These are phyloP conservation scores for Ophiocytium majus DNA, from an alignment of 352 stramenopile species.

Conservation along the genomic window DNA sequence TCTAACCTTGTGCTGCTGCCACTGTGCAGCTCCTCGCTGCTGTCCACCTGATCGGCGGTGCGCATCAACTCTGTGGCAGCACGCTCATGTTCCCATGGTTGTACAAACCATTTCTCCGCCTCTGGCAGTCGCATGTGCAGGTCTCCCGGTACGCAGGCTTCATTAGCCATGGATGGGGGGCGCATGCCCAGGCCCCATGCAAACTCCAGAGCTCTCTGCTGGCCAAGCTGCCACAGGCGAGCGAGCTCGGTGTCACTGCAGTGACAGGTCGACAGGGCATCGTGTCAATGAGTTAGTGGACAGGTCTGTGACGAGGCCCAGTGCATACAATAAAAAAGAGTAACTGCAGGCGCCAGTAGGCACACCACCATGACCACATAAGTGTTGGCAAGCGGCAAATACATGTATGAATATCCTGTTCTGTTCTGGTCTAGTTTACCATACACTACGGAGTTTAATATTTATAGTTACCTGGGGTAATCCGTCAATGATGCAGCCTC, in stretches of 20 bases:
- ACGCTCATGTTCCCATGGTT: neutral
- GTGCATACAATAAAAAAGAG: neutral
- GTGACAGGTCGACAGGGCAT: neutral
- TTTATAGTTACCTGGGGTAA: neutral
- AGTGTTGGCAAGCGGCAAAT: neutral
- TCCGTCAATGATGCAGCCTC: neutral
- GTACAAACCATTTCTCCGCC: neutral
- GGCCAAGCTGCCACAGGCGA: neutral
- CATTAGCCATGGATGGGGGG: neutral
- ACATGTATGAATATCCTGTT: neutral
- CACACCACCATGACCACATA: neutral
- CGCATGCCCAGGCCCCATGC: neutral
- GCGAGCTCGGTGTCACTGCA: neutral
- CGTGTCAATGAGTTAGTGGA: neutral
- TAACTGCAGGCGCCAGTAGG: neutral
- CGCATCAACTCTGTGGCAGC: too few relatives aligned
- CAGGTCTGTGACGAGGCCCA: too few relatives aligned
- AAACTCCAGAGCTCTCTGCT: neutral
- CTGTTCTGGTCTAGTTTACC: neutral
- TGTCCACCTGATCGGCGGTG: too few relatives aligned
- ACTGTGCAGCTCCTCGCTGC: too few relatives aligned
- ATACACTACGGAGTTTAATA: neutral
- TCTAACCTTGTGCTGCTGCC: too few relatives aligned
- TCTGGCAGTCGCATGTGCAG: neutral
- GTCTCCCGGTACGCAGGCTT: neutral